Percentiles rank a stretch among this genome's conserved stretches.
Conservation (phyloP, 495 filamentous ascomycete species). For the Opeltia flavorubescens region DNA sequence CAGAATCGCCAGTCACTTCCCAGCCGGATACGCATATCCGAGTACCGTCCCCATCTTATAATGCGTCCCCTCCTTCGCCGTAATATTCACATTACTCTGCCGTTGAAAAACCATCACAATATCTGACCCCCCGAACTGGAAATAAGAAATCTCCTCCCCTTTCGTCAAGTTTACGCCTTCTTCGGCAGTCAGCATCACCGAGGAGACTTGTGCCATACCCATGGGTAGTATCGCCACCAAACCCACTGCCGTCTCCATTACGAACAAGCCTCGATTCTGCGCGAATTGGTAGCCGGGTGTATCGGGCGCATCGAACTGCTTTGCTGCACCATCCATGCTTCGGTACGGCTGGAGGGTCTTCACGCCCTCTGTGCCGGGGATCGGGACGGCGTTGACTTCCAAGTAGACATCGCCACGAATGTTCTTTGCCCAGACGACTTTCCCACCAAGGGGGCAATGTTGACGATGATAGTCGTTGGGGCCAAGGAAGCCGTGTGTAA, state of each 20-base stretch:
- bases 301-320: constrained; percentile 16
- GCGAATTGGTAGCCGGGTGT: constrained; percentile 24
- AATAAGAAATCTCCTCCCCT: constrained; percentile 27
- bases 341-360: neutral
- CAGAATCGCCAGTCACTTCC: too few relatives aligned
- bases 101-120: constrained; percentile 22
- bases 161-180: constrained; percentile 19
- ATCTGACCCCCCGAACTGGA: constrained; percentile 31
- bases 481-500: constrained; percentile 21
- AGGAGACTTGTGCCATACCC: constrained; percentile 29
- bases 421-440: constrained; percentile 17
- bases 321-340: neutral
- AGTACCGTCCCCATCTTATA: constrained; percentile 5
- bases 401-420: constrained; percentile 11
- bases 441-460: constrained; percentile 18
- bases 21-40: neutral
- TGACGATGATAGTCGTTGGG: constrained; percentile 21
- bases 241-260: constrained; percentile 20
- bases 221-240: constrained; percentile 27
- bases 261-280: constrained; percentile 22
- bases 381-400: neutral
- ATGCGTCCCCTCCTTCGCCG: constrained; percentile 1
- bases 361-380: neutral
- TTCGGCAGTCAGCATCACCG: constrained; percentile 22
- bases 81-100: constrained; percentile 1